phyloP scores from a whole-genome alignment of 2,329 filamentous ascomycete species.

The Epichloe coenophiala region DNA sequence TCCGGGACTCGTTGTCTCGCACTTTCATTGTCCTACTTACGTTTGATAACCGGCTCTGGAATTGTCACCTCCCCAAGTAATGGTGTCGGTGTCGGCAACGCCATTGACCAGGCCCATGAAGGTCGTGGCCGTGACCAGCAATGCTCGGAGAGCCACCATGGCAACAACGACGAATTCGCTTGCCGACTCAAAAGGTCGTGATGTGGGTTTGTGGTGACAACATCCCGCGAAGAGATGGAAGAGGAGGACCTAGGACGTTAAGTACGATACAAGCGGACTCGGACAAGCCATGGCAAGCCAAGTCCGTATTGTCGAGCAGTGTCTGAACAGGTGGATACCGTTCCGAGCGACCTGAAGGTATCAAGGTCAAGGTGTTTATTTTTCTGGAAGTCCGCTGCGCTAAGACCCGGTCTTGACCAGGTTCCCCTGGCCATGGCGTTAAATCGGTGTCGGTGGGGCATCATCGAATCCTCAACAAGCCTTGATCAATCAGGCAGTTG shows the following conservation, averaged over 20 bases:
- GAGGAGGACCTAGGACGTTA: neutral
- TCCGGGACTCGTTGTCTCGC: too few relatives aligned
- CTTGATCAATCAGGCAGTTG: too few relatives aligned
- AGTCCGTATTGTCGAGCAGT: neutral
- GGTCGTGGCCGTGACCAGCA: constrained; percentile 20
- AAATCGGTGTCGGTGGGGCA: neutral
- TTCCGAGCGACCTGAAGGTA: neutral
- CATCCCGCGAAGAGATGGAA: neutral
- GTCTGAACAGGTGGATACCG: neutral
- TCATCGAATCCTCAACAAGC: too few relatives aligned
- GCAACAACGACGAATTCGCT: neutral
- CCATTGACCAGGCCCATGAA: constrained; percentile 20
- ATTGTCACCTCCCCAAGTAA: constrained; percentile 47
- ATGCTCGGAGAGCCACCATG: constrained; percentile 14
- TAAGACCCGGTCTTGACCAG: neutral
- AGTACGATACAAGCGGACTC: neutral
- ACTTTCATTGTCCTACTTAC: constrained; percentile 18
- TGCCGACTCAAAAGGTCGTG: neutral
- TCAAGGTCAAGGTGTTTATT: neutral
- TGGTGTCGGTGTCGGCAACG: constrained; percentile 36
- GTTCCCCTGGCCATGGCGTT: neutral
- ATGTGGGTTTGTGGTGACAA: neutral
- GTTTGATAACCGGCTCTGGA: constrained; percentile 38
- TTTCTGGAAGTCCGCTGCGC: neutral
- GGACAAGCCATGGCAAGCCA: neutral